Percentiles rank a stretch among this genome's conserved stretches.
Evolutionary conservation across 768 basidiomycete genomes (phyloP).

Genomic region (Tylopilus vinaceipallidus): DNA sequence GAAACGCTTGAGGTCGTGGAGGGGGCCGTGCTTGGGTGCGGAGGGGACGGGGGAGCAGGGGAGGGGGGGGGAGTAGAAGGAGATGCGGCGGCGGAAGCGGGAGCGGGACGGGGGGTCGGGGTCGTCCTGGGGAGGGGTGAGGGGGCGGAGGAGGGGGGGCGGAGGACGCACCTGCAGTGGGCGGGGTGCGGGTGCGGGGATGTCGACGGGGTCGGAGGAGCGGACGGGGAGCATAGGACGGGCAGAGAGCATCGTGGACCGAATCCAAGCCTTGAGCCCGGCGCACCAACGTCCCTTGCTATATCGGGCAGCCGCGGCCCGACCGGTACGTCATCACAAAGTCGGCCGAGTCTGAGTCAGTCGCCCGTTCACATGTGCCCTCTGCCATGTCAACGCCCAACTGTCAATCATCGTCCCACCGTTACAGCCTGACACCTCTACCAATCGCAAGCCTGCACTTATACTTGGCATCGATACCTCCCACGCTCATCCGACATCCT

Average conservation of each 20-base stretch:
- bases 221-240: conserved; percentile 35
- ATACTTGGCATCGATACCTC: no score
- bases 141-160: neutral
- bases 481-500: conserved; percentile 55
- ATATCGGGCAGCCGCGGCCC: conserved; percentile 21
- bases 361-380: no score
- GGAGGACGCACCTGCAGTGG: neutral
- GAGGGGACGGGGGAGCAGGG: conserved; percentile 13
- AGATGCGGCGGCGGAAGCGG: conserved; percentile 26
- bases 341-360: conserved; percentile 17
- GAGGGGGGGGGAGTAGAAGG: conserved; percentile 26
- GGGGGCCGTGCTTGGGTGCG: conserved; percentile 54
- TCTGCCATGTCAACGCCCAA: neutral
- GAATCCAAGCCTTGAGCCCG: neutral
- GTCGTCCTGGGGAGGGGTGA: neutral
- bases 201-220: neutral
- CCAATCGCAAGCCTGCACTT: no score
- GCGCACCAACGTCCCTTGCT: conserved; percentile 4
- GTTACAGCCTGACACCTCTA: neutral
- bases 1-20: conserved; percentile 93
- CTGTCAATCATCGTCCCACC: no score
- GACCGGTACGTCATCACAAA: conserved; percentile 12
- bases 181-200: neutral
- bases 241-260: conserved; percentile 36
- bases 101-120: conserved; percentile 21